A percentile compares a stretch with the other conserved stretches of the same genome.
Conservation (phyloP, 208 protist genomes). For the Phytomonas sp. region DNA sequence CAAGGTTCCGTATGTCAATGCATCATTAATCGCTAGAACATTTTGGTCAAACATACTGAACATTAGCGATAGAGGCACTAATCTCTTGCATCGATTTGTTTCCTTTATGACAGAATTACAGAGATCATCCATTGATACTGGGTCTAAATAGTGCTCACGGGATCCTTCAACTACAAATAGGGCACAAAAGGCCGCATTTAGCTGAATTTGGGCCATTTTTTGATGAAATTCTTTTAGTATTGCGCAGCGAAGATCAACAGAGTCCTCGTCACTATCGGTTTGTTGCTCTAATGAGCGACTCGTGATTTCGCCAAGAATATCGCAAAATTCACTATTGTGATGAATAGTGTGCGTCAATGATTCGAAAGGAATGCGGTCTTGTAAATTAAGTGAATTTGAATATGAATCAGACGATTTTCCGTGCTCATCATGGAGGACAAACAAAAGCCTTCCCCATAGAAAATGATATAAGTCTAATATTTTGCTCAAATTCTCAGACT, state of each 20-base stretch:
- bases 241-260: conserved; percentile 12
- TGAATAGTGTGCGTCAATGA: conserved; percentile 62
- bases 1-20: conserved; percentile 40
- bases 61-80: conserved; percentile 68
- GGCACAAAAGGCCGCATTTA: conserved; percentile 45
- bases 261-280: conserved; percentile 19
- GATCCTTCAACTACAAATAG: conserved; percentile 71
- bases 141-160: conserved; percentile 74
- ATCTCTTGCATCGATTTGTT: conserved; percentile 46
- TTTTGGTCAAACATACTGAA: conserved; percentile 82
- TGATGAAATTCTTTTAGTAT: conserved; percentile 30
- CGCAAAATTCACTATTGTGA: conserved; percentile 73
- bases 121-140: conserved; percentile 66
- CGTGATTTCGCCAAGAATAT: conserved; percentile 62
- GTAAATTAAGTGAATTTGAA: conserved; percentile 57
- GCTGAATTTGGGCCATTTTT: conserved; percentile 43
- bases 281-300: conserved; percentile 32
- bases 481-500: conserved; percentile 6
- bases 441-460: conserved; percentile 38
- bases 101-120: conserved; percentile 63
- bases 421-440: conserved; percentile 59
- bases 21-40: conserved; percentile 60
- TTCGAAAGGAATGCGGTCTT: conserved; percentile 73
- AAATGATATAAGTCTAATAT: conserved; percentile 17
- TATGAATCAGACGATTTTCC: conserved; percentile 59